A percentile compares a stretch with the other conserved stretches of the same genome.
phyloP scores from a whole-genome alignment of 108 stramenopile genomes.

The Pelagomonas calceolata region DNA sequence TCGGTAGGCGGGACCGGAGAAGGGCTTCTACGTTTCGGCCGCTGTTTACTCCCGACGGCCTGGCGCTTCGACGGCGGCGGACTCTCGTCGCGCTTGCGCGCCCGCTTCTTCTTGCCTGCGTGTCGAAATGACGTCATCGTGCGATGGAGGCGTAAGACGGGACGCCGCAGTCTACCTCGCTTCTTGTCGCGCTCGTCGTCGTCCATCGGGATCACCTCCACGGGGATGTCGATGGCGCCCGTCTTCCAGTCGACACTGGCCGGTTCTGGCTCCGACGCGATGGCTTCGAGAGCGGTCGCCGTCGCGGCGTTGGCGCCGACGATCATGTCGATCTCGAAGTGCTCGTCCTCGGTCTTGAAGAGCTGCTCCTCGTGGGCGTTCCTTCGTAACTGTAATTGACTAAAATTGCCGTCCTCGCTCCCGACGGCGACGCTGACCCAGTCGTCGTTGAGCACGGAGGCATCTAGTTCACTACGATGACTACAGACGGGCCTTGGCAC shows the following conservation, averaged over 20 bases:
- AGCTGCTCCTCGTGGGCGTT: constrained; percentile 48
- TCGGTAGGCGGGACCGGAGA: not conserved
- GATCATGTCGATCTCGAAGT: constrained; percentile 56
- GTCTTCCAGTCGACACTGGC: constrained; percentile 29
- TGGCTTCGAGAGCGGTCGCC: constrained; percentile 34
- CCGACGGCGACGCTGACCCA: constrained; percentile 45
- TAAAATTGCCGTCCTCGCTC: constrained; percentile 40
- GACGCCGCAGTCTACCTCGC: too few relatives aligned
- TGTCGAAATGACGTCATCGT: too few relatives aligned
- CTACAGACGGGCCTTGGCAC: constrained; percentile 24
- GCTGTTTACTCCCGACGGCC: too few relatives aligned
- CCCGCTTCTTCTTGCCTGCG: constrained; percentile 10
- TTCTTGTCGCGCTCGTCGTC: not conserved
- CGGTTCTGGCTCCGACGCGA: constrained; percentile 4
- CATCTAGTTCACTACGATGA: constrained; percentile 22
- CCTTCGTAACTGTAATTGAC: constrained; percentile 31
- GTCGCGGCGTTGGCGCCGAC: constrained; percentile 35
- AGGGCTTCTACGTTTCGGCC: not conserved
- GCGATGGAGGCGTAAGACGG: too few relatives aligned
- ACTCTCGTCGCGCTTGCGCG: constrained; percentile 1
- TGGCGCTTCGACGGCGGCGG: constrained; percentile 5
- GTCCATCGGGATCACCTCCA: too few relatives aligned
- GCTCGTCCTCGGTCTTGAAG: constrained; percentile 49
- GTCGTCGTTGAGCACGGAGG: constrained; percentile 39
- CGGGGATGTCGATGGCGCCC: constrained; percentile 19